Base-by-base conservation (phyloP, 2,329 filamentous ascomycete genomes). In the Aspergillus sp. region DNA sequence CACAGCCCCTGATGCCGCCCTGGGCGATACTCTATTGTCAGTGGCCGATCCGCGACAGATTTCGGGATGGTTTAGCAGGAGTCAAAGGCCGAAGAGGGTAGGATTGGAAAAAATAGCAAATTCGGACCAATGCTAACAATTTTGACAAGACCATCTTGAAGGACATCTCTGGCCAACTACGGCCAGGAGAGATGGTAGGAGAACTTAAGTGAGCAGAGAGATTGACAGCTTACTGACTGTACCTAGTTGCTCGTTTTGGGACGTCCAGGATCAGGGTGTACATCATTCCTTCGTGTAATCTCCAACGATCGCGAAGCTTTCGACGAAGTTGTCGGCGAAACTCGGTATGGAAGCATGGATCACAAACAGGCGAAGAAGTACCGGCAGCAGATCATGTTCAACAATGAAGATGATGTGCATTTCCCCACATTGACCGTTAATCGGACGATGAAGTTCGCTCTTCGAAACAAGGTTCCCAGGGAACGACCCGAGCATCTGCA, bases 371-470 rank as follows among this genome's bases (percentile, higher is more conserved):
- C 72, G 15, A 81, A 80, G 64, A 75, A 69, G 13, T 79, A 74
- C 54, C 72, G 77, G 2, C 77, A 79, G 50, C 77, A 80, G 58
- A 76, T 78, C 48, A 82, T 91, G 51, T 92, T 93, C 72, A 91
- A 91, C 68, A 88, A 91, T 19, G 90, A 93, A 76, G 86, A 88
- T 19, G 89, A 91, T 69, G 80, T 88, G 21, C 89, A 92, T 69
- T 92, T 91, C 64, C 87, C 90, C 0, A 88, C 89, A 4, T 78
- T 93, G 19, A 91, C 87, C 0, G 89, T 92, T 4, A 88, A 89
- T 1, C 84, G 91, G 59, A 92, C 90, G 0, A 81, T 93, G 15
- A 83, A 86, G 59, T 92, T 92, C 67, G 90, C 90, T 0, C 81
- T 89, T 1, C 83, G 86, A 36, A 87, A 74, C 55, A 75, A 75